phyloP scores from a whole-genome alignment of 805 yeast species.

The Saccharomycopsis olivae region DNA sequence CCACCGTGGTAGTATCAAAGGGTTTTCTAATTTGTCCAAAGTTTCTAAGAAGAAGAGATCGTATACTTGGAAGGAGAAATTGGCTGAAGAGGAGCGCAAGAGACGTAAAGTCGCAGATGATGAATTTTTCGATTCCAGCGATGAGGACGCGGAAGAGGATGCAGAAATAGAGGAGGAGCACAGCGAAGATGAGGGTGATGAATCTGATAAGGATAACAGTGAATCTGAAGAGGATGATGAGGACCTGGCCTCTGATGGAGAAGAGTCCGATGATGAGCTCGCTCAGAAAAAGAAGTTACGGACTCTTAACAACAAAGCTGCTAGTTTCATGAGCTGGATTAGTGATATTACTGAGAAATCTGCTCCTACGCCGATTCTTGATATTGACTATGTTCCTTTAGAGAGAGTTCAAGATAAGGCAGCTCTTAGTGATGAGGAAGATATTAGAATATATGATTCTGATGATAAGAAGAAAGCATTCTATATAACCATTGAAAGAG shows the following conservation, averaged over 20 bases:
- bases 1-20: conserved; percentile 60
- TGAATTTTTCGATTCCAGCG: conserved; percentile 40
- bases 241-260: conserved; percentile 21
- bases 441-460: conserved; percentile 45
- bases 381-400: conserved; percentile 42
- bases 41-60: conserved; percentile 36
- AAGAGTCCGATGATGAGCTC: conserved; percentile 22
- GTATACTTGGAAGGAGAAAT: conserved; percentile 64
- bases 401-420: conserved; percentile 63
- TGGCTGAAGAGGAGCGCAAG: conserved; percentile 37
- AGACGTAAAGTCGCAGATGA: conserved; percentile 45
- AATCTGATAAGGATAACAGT: conserved; percentile 20
- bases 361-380: conserved; percentile 38
- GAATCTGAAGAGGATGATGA: conserved; percentile 20
- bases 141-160: conserved; percentile 23
- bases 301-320: conserved; percentile 37
- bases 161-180: conserved; percentile 19
- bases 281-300: conserved; percentile 29
- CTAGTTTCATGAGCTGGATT: conserved; percentile 83
- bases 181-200: conserved; percentile 23
- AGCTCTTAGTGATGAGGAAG: conserved; percentile 56
- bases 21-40: conserved; percentile 46
- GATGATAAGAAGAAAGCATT: conserved; percentile 15
- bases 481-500: conserved; percentile 57
- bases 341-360: conserved; percentile 54